Evolutionary conservation across 176 grass and related monocot genomes (phyloP), one percentile per base, ranked within the genome.

Genomic region (Ananas comosus): DNA sequence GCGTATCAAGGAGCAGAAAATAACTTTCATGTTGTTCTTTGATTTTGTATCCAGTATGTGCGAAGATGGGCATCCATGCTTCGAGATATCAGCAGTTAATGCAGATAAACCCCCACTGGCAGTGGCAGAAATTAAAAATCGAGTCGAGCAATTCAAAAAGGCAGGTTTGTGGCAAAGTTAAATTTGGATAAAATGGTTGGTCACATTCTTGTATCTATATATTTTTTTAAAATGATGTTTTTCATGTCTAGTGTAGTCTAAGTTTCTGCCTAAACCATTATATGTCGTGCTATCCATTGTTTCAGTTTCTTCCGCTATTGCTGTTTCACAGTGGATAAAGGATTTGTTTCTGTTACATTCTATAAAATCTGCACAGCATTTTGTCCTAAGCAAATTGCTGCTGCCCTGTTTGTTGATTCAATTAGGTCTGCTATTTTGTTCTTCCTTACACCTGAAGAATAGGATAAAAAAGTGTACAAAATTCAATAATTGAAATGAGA

Each of bases 1-100:
- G 0, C 33, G 33, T 42, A 42, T 61, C 56, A 18, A 18, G 16
- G 17, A 61, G 16, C 9, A 61, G 56, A 22, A 10, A 75, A 33
- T 50, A 48, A 9, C n/a, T 19, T 50, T 13, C 23, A 59, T 14
- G 66, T 48, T 13, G 3, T 14, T 16, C 12, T 18, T 77, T 61
- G n/a, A 50, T 50, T 42, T 69, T 61, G 0, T 48, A 3, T 87
- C 79, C 54, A 97, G 89, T 71, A 97, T 97, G 74, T 90, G 76
- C 75, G 86, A 78, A 76, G 85, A 86, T 78, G 94, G 69, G 64
- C 70, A 88, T 74, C 80, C 81, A 25, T 97, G 83, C 82, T 97
- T 97, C 76, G 94, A 97, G 82, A 90, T 97, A 83, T 88, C 94
- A 92, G 94, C 86, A 58, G 68, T 97, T 51, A 90, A 97, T 85